Evolutionary conservation across 495 filamentous ascomycete species (phyloP).

Genomic region (Elaphomyces granulatus): DNA sequence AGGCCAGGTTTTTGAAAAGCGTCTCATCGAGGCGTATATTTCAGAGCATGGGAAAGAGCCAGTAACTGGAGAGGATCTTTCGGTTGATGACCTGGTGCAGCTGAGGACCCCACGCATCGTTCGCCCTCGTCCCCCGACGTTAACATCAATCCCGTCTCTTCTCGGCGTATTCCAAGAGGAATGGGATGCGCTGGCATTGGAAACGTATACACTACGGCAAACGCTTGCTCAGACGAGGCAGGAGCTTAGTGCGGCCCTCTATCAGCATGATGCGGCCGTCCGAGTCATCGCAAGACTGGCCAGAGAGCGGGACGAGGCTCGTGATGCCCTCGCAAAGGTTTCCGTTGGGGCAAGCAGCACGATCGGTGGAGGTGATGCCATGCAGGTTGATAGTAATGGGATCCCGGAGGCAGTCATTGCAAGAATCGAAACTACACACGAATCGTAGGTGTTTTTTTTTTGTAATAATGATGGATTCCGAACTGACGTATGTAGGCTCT

Average conservation of each 20-base stretch:
- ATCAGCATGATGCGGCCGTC: constrained; percentile 91
- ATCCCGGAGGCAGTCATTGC: constrained; percentile 58
- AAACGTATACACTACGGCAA: constrained; percentile 77
- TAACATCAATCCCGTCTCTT: constrained; percentile 93
- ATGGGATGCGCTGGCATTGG: constrained; percentile 88
- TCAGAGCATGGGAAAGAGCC: constrained; percentile 89
- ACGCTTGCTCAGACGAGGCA: constrained; percentile 80
- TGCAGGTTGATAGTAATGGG: constrained; percentile 71
- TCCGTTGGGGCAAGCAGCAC: constrained; percentile 47
- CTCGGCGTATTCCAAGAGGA: constrained; percentile 96
- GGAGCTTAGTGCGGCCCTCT: constrained; percentile 83
- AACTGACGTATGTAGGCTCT: constrained; percentile 43
- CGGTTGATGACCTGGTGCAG: constrained; percentile 70
- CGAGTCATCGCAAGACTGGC: constrained; percentile 84
- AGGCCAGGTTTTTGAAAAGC: constrained; percentile 89
- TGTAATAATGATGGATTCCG: background rate
- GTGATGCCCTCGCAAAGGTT: constrained; percentile 80
- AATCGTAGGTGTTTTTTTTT: constrained; percentile 40
- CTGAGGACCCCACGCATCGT: constrained; percentile 71
- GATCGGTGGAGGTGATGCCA: constrained; percentile 55
- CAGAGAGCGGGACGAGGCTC: constrained; percentile 79
- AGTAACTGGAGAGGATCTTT: constrained; percentile 78
- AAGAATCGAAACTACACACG: constrained; percentile 64
- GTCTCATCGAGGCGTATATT: constrained; percentile 89
- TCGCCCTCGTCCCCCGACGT: constrained; percentile 78